Percentiles rank a stretch among this genome's conserved stretches.
These are phyloP conservation scores for Nannizziopsis barbatae DNA, from an alignment of 2,329 filamentous ascomycete genomes.

Conservation along the genomic window DNA sequence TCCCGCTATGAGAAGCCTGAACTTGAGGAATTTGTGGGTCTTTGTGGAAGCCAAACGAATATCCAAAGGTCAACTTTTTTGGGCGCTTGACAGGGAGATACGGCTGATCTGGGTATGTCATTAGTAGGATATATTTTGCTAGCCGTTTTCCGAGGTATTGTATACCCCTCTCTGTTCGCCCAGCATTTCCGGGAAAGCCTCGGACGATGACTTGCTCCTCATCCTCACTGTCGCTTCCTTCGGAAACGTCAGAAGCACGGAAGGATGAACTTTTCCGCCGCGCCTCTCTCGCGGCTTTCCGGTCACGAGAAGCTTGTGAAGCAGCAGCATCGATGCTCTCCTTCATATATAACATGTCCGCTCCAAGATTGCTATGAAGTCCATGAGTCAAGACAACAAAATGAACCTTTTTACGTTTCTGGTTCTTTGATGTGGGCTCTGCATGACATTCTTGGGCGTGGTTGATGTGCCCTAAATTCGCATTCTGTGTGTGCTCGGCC, in stretches of 20 bases:
- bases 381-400: conserved; percentile 89
- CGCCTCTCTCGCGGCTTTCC: conserved; percentile 45
- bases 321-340: conserved; percentile 87
- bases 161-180: conserved; percentile 84
- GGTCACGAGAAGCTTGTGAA: conserved; percentile 59
- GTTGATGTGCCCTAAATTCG: background rate
- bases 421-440: conserved; percentile 9
- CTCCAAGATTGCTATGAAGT: conserved; percentile 85
- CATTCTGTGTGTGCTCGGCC: conserved; percentile 17
- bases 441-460: background rate
- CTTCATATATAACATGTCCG: conserved; percentile 94
- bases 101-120: conserved; percentile 91
- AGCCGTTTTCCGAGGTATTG: conserved; percentile 93
- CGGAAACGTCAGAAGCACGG: background rate
- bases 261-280: conserved; percentile 19
- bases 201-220: conserved; percentile 68
- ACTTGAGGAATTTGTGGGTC: conserved; percentile 35
- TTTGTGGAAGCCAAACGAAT: conserved; percentile 24
- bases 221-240: conserved; percentile 29
- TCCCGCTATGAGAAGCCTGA: conserved; percentile 37
- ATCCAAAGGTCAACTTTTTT: conserved; percentile 21
- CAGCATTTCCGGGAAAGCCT: conserved; percentile 81
- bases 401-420: conserved; percentile 66
- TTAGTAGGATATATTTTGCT: conserved; percentile 75
- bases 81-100: conserved; percentile 57